Conservation (phyloP, 139 green algal species). For the Volvox reticuliferus region DNA sequence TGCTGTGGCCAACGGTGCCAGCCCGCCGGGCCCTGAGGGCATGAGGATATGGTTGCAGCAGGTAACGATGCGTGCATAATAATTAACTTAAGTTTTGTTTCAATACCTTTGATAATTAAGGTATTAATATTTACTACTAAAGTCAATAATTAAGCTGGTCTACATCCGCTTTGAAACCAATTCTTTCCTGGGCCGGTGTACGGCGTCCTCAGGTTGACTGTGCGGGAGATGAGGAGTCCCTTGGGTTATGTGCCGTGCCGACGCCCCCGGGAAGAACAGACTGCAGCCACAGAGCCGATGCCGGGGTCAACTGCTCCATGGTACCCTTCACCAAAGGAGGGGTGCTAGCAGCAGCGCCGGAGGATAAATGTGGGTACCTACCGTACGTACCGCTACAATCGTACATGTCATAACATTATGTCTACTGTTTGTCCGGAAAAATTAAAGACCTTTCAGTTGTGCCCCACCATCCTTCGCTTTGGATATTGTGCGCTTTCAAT, state of each 20-base stretch:
- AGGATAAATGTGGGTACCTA: not conserved
- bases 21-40: not conserved
- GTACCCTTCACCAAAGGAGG: not conserved
- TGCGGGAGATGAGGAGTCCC: not conserved
- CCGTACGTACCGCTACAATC: too few relatives aligned
- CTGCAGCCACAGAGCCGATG: slow-evolving; percentile 15
- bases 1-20: not conserved
- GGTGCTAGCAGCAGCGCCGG: not conserved
- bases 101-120: too few relatives aligned
- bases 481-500: too few relatives aligned
- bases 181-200: too few relatives aligned
- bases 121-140: too few relatives aligned
- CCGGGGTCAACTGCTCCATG: not conserved
- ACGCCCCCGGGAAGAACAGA: not conserved
- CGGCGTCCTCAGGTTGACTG: not conserved
- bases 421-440: too few relatives aligned
- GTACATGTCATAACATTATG: too few relatives aligned
- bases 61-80: not conserved
- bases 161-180: too few relatives aligned
- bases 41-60: slow-evolving; percentile 12
- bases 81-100: too few relatives aligned
- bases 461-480: too few relatives aligned
- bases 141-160: too few relatives aligned
- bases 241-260: not conserved
- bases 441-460: too few relatives aligned